A percentile compares a stretch with the other conserved stretches of the same genome.
Conservation (phyloP, 768 basidiomycete genomes). For the Amanita muscaria region DNA sequence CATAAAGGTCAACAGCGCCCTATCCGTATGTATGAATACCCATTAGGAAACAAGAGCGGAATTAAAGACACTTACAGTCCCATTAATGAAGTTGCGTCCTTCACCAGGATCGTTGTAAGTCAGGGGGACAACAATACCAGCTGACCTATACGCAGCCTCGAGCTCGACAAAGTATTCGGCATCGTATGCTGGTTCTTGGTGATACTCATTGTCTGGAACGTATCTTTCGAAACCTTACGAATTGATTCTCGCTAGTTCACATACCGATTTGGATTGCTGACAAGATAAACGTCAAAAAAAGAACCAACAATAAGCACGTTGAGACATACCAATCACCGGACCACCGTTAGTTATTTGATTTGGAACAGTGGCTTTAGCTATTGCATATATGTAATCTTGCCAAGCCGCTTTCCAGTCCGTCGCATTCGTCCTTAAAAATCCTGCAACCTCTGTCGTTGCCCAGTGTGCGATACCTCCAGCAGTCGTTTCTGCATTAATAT, state of each 20-base stretch:
- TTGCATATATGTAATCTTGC: conserved; percentile 60
- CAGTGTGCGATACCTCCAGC: conserved; percentile 68
- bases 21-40: conserved; percentile 14
- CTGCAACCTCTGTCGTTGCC: conserved; percentile 60
- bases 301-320: not conserved
- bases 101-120: conserved; percentile 67
- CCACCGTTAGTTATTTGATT: conserved; percentile 69
- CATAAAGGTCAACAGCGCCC: conserved; percentile 73
- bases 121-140: conserved; percentile 56
- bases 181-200: conserved; percentile 35
- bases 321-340: conserved; percentile 56
- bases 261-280: conserved; percentile 24
- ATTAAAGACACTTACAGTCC: conserved; percentile 38
- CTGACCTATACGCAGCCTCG: conserved; percentile 43
- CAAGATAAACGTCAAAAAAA: not conserved
- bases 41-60: not conserved
- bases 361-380: conserved; percentile 49
- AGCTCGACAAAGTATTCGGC: conserved; percentile 59
- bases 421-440: conserved; percentile 63
- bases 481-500: conserved; percentile 77
- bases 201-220: conserved; percentile 63
- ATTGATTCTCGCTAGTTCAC: not conserved
- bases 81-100: conserved; percentile 56
- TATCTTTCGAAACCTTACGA: not conserved
- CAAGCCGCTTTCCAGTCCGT: conserved; percentile 64